Conservation (phyloP, 2,329 filamentous ascomycete genomes). For the Phaeosphaeria sp. region DNA sequence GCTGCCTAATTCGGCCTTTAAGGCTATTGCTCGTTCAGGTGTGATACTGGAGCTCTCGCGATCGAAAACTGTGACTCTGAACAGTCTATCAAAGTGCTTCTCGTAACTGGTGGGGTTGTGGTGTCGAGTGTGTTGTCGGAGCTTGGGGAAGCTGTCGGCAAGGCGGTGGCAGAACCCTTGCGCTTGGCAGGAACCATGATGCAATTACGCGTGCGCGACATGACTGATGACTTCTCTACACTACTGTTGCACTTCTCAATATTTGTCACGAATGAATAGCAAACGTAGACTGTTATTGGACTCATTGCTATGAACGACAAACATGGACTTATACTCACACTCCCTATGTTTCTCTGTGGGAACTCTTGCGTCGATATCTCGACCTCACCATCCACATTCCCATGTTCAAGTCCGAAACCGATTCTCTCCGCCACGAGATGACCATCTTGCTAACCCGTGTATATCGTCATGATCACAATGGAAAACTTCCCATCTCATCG, state of each 20-base stretch:
- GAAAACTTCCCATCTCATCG: no score
- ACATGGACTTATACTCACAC: no score
- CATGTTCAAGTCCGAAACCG: no score
- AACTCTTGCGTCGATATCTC: no score
- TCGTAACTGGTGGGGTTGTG: constrained; percentile 10
- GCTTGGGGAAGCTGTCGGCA: constrained; percentile 21
- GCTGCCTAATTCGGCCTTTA: background rate
- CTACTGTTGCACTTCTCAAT: background rate
- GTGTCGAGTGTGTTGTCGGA: constrained; percentile 11
- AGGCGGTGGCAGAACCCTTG: constrained; percentile 25
- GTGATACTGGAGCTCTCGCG: background rate
- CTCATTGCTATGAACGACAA: no score
- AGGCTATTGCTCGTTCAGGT: background rate
- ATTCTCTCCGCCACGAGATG: no score
- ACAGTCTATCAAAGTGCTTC: background rate
- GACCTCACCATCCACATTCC: no score
- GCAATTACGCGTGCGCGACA: background rate
- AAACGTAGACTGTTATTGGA: no score
- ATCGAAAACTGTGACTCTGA: background rate
- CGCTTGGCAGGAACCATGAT: constrained; percentile 21
- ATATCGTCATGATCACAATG: no score
- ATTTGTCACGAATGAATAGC: no score
- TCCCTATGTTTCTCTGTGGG: no score
- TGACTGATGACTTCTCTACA: background rate
- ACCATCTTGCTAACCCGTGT: no score